Conservation (phyloP, 2,329 filamentous ascomycete species). For the Colletotrichum lini region DNA sequence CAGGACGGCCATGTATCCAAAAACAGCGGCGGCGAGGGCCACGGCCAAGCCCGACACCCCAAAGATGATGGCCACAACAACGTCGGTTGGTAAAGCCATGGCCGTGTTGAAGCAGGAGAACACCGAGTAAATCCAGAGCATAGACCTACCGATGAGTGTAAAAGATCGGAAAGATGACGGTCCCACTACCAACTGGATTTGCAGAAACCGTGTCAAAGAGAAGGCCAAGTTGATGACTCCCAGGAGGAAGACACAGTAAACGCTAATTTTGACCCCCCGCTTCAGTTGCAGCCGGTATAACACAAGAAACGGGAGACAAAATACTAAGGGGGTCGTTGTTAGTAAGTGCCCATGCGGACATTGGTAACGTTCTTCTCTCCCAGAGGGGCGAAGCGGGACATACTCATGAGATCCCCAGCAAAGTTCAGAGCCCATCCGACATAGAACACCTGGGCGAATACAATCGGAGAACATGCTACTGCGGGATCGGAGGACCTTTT, state of each 20-base stretch:
- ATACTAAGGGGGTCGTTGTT: neutral
- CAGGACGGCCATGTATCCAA: neutral
- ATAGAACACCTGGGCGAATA: neutral
- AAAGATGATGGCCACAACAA: neutral
- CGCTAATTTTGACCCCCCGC: neutral
- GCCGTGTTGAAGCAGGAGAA: too few relatives aligned
- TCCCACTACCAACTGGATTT: neutral
- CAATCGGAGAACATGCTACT: neutral
- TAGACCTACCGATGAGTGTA: constrained; percentile 8
- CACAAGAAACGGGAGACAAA: constrained; percentile 14
- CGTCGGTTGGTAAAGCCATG: neutral
- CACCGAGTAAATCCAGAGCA: neutral
- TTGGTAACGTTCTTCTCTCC: neutral
- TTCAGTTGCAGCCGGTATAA: neutral
- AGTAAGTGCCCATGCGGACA: neutral
- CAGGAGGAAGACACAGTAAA: constrained; percentile 4
- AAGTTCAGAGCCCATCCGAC: constrained; percentile 21
- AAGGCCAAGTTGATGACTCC: constrained; percentile 4
- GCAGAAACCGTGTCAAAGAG: neutral
- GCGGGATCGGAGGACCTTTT: constrained; percentile 1
- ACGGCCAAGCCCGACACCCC: neutral
- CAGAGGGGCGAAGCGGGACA: neutral
- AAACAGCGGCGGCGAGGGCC: neutral
- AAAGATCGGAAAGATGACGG: neutral
- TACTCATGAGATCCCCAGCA: neutral